These are phyloP conservation scores for Pyronema omphalodes DNA, from an alignment of 495 filamentous ascomycete genomes.

Conservation along the genomic window DNA sequence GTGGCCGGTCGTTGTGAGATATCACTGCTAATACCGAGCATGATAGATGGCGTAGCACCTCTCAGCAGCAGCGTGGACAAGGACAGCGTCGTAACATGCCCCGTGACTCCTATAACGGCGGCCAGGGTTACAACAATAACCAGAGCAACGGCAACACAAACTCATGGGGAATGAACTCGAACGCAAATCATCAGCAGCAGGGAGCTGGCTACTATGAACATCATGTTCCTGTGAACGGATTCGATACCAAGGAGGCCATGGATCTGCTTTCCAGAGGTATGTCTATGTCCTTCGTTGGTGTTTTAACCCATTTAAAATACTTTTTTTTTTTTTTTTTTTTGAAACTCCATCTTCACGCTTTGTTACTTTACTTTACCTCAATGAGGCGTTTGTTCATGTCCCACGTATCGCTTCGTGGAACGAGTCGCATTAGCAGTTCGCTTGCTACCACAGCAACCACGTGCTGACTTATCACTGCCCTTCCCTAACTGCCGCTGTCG, in stretches of 20 bases:
- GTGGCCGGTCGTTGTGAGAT: too few relatives aligned
- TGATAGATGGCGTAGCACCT: neutral
- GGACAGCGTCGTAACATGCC: constrained; percentile 2
- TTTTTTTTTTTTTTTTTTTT: neutral
- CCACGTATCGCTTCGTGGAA: neutral
- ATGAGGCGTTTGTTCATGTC: neutral
- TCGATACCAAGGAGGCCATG: constrained; percentile 22
- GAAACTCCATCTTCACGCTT: neutral
- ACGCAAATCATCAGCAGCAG: constrained; percentile 17
- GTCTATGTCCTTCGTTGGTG: neutral
- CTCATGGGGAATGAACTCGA: constrained; percentile 17
- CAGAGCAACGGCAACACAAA: constrained; percentile 16
- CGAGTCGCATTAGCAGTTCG: neutral
- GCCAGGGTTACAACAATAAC: constrained; percentile 6
- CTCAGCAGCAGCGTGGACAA: neutral
- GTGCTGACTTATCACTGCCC: neutral
- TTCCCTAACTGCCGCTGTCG: neutral
- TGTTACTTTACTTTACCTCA: neutral
- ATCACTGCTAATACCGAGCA: too few relatives aligned
- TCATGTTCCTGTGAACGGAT: constrained; percentile 22
- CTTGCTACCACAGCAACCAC: neutral
- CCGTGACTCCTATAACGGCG: neutral
- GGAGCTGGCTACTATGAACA: constrained; percentile 13
- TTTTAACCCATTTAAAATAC: neutral
- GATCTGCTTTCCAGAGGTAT: constrained; percentile 20